These are phyloP conservation scores for Elongisporangium anandrum DNA, from an alignment of 352 stramenopile genomes.

Conservation along the genomic window DNA sequence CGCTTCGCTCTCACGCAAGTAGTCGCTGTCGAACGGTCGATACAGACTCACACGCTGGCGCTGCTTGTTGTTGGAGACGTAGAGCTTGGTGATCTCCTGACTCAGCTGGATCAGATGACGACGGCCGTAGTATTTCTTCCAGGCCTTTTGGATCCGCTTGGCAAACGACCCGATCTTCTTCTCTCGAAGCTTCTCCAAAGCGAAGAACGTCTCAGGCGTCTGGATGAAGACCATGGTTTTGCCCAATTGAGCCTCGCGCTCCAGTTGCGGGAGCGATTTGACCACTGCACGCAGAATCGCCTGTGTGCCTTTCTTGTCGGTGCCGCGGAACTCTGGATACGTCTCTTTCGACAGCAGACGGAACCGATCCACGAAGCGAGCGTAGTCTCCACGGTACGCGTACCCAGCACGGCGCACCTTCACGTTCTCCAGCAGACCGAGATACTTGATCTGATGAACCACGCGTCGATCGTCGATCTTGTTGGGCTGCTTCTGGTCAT, in stretches of 20 bases:
- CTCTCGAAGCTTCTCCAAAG: slow-evolving; percentile 84
- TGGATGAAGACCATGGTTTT: slow-evolving; percentile 92
- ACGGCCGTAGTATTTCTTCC: slow-evolving; percentile 75
- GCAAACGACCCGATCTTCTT: slow-evolving; percentile 74
- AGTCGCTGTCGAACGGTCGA: slow-evolving; percentile 82
- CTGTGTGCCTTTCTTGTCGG: slow-evolving; percentile 83
- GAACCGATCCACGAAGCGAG: slow-evolving; percentile 83
- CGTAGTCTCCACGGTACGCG: slow-evolving; percentile 84
- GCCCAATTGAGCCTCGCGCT: slow-evolving; percentile 82
- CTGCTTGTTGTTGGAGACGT: slow-evolving; percentile 75
- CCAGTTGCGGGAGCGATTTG: slow-evolving; percentile 63
- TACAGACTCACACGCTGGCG: slow-evolving; percentile 85
- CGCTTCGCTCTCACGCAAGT: slow-evolving; percentile 48
- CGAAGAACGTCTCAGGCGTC: slow-evolving; percentile 87
- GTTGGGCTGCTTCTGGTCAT: slow-evolving; percentile 86
- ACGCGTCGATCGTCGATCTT: slow-evolving; percentile 84
- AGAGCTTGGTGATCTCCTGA: slow-evolving; percentile 85
- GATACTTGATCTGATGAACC: slow-evolving; percentile 86
- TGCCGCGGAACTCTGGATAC: slow-evolving; percentile 73
- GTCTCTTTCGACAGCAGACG: slow-evolving; percentile 77
- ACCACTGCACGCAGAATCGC: slow-evolving; percentile 75
- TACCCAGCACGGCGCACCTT: slow-evolving; percentile 84
- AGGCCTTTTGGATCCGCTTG: slow-evolving; percentile 77
- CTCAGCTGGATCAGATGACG: slow-evolving; percentile 81
- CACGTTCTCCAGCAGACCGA: slow-evolving; percentile 86